Conservation (phyloP, 352 stramenopile species). For the Phytophthora quininea region DNA sequence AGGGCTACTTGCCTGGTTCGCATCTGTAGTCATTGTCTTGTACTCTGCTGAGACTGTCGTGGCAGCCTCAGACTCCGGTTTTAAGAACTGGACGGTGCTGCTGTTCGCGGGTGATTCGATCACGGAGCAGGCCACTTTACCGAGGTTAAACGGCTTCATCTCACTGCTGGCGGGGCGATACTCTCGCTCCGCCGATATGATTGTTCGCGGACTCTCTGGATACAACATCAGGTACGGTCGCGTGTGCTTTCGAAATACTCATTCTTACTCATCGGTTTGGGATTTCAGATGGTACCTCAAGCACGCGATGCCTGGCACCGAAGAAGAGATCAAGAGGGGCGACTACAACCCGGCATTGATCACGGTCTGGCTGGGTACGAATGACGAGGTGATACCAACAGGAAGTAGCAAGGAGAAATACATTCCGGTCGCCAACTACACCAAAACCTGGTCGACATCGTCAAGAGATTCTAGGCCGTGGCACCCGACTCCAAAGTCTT, state of each 20-base stretch:
- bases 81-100: constrained; percentile 11
- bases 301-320: constrained; percentile 34
- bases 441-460: background rate
- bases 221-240: constrained; percentile 39
- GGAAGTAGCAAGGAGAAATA: constrained; percentile 33
- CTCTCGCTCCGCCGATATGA: constrained; percentile 36
- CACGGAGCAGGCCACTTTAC: constrained; percentile 34
- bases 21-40: no score
- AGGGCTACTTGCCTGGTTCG: no score
- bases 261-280: background rate
- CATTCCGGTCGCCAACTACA: constrained; percentile 31
- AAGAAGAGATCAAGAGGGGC: constrained; percentile 33
- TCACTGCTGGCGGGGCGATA: constrained; percentile 38
- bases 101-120: constrained; percentile 48
- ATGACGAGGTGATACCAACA: constrained; percentile 47
- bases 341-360: constrained; percentile 35
- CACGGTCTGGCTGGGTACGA: constrained; percentile 59
- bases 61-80: no score
- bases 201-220: constrained; percentile 41
- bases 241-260: no score
- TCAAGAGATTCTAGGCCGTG: background rate
- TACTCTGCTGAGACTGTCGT: no score
- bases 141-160: constrained; percentile 29
- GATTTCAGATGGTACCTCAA: constrained; percentile 39
- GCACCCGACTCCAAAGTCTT: background rate